phyloP scores from a whole-genome alignment of 768 basidiomycete genomes.

The Pholiota molesta region DNA sequence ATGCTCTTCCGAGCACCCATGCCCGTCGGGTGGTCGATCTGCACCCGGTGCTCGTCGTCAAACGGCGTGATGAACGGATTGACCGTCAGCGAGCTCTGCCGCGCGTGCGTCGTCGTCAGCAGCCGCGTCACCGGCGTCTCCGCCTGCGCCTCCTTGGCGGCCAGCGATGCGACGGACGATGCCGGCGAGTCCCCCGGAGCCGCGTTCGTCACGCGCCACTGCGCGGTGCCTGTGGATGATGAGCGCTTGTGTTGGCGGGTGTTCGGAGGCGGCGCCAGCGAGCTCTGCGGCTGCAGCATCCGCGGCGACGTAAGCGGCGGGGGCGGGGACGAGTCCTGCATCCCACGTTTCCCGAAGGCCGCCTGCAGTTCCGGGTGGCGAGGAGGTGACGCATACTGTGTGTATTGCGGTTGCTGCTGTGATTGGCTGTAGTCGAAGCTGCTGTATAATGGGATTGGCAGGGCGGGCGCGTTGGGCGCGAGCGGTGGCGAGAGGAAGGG shows the following conservation, averaged over 20 bases:
- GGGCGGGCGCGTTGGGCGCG: constrained; percentile 2
- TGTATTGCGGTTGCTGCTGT: neutral
- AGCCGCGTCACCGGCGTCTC: constrained; percentile 46
- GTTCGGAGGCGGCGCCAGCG: constrained; percentile 22
- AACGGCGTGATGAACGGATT: constrained; percentile 79
- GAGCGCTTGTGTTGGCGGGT: constrained; percentile 25
- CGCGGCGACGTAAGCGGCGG: constrained; percentile 16
- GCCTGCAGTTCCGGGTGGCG: constrained; percentile 22
- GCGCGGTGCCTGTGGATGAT: constrained; percentile 22
- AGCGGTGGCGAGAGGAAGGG: constrained; percentile 13
- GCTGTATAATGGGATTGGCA: constrained; percentile 32
- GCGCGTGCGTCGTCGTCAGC: constrained; percentile 45
- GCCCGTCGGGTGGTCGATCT: constrained; percentile 27
- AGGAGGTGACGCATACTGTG: constrained; percentile 19
- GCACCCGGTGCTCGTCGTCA: constrained; percentile 62
- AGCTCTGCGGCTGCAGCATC: constrained; percentile 15
- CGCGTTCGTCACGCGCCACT: constrained; percentile 29
- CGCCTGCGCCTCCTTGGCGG: constrained; percentile 4
- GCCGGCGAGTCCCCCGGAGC: constrained; percentile 21
- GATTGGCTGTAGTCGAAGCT: constrained; percentile 27
- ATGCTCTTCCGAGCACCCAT: constrained; percentile 45
- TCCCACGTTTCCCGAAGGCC: constrained; percentile 7
- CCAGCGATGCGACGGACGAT: constrained; percentile 23
- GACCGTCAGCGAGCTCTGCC: constrained; percentile 36
- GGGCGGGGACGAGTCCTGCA: constrained; percentile 23